Evolutionary conservation across 257 asterid genomes (phyloP).

Genomic region (Ehretia macrophylla): DNA sequence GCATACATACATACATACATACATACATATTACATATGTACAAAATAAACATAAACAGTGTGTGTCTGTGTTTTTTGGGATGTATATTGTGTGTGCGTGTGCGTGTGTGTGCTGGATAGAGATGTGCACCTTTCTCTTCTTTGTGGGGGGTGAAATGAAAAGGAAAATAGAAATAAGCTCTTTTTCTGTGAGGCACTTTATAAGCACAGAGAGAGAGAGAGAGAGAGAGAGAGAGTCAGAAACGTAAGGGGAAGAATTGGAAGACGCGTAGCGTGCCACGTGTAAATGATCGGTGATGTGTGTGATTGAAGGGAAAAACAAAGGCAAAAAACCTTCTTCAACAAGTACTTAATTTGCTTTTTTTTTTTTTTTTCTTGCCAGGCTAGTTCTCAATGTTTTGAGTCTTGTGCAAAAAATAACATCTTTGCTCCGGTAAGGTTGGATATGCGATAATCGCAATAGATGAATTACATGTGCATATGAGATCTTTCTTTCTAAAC

Average conservation of each 20-base stretch:
- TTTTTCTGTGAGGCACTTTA: constrained; percentile 1
- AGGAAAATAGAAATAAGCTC: not conserved
- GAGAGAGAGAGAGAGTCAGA: not conserved
- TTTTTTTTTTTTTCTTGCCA: too few species aligned
- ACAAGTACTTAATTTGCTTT: not conserved
- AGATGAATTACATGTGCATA: too few species aligned
- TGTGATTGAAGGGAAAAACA: not conserved
- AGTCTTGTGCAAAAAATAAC: too few species aligned
- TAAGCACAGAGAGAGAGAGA: not conserved
- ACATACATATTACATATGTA: not conserved
- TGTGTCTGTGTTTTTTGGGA: too few species aligned
- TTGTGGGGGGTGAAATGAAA: constrained; percentile 4
- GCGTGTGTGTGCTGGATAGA: not conserved
- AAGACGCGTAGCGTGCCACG: constrained; percentile 14
- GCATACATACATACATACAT: not conserved
- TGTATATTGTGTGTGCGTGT: too few species aligned
- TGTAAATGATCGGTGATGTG: constrained; percentile 1
- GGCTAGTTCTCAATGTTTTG: too few species aligned
- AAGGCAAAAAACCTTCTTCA: too few species aligned
- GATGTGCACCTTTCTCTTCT: not conserved
- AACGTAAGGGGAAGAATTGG: constrained; percentile 16
- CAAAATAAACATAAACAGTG: too few species aligned
- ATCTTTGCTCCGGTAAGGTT: too few species aligned
- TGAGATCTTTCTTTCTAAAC: too few species aligned
- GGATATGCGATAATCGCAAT: too few species aligned